Evolutionary conservation across 331 rosid species (phyloP), one percentile per base, ranked within the genome.

Genomic region (Ulmus americana): DNA sequence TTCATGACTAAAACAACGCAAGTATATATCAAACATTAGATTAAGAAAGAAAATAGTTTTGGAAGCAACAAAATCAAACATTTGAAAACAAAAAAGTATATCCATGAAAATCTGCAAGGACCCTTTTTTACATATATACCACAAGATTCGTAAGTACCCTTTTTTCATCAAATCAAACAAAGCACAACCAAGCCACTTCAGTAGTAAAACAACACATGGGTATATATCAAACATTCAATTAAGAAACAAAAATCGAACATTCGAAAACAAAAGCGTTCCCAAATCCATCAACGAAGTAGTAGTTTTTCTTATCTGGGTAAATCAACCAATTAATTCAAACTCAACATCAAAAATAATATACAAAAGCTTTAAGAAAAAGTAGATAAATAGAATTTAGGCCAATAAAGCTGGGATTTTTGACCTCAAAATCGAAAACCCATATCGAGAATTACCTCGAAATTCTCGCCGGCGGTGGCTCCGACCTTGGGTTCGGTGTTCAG

Each of bases 381-480:
- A 28, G 35, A 28, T 28, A 28, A 28, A 28, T 28, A 28, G 35
- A 28, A 28, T 28, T 28, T 28, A 12, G n/a, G 54, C 18, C 15
- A 12, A 49, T 13, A 15, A 48, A 48, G 6, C n/a, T 49, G 22
- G 20, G 16, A 14, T 13, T 49, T 20, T 0, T 0, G 6, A 8
- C 2, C 39, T 39, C 8, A 38, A 39, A 14, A 15, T 6, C 11
- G 8, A 9, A 13, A 50, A 50, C 14, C 7, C 4, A 6, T n/a
- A 42, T 13, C 9, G 53, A 10, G 44, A 56, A 14, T 15, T 16
- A 73, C 84, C 74, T 75, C 6, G 46, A 7, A 59, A 44, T 45
- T 9, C 63, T 58, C 38, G 75, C 55, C 45, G 61, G 65, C 8
- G 35, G 35, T 28, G 4, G 35, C 35, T 28, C 35, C 35, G 35